phyloP scores from a whole-genome alignment of 371 early-diverging fungal genomes.

The Mucor piriformis region DNA sequence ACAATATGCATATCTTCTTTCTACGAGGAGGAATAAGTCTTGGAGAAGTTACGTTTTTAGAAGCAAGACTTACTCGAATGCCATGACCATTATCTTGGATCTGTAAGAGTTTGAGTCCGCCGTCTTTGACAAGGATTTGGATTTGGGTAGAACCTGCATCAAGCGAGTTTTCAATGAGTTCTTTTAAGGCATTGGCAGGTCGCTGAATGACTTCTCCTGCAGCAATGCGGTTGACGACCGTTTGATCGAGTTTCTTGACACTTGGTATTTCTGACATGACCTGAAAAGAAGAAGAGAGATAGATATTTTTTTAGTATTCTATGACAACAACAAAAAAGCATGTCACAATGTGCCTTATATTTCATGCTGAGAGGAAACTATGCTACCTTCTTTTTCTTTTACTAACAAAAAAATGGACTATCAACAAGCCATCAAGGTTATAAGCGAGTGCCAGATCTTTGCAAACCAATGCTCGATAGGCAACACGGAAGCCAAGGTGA shows the following conservation, averaged over 20 bases:
- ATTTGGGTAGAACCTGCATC: constrained; percentile 94
- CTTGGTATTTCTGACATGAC: constrained; percentile 24
- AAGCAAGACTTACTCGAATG: constrained; percentile 64
- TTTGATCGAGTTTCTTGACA: constrained; percentile 72
- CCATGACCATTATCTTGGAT: constrained; percentile 98
- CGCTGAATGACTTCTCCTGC: constrained; percentile 97
- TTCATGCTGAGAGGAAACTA: no score
- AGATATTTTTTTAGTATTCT: not conserved
- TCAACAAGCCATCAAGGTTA: no score
- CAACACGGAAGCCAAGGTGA: no score
- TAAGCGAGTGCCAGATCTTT: no score
- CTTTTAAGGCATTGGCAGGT: constrained; percentile 96
- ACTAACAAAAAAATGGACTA: no score
- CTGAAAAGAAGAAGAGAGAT: not conserved
- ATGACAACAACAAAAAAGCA: not conserved
- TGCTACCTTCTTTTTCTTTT: no score
- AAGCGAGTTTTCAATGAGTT: constrained; percentile 96
- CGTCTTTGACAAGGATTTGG: constrained; percentile 80
- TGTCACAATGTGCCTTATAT: no score
- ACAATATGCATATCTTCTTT: constrained; percentile 83
- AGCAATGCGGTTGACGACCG: constrained; percentile 92
- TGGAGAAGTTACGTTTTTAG: no score
- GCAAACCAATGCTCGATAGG: no score
- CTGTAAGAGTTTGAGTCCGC: constrained; percentile 89
- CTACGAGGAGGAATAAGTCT: constrained; percentile 20